These are phyloP conservation scores for Bolboschoenus planiculmis DNA, from an alignment of 176 grass and related monocot genomes.

Conservation along the genomic window DNA sequence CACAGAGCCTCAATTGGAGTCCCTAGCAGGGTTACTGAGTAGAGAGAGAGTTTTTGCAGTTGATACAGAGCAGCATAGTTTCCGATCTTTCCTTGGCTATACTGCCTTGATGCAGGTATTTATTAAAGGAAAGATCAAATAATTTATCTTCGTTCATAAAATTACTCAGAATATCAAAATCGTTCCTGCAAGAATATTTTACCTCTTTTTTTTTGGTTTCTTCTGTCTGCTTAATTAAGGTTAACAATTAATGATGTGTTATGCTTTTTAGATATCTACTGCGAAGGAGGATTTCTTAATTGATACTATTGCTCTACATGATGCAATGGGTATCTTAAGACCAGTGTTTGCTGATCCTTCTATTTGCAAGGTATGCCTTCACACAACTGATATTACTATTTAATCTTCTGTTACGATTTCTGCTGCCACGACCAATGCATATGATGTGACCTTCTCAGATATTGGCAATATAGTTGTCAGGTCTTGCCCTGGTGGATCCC, in stretches of 20 bases:
- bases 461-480: not conserved
- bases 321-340: slow-evolving; percentile 57
- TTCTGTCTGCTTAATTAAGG: not conserved
- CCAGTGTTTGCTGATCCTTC: slow-evolving; percentile 67
- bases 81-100: slow-evolving; percentile 91
- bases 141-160: not conserved
- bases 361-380: slow-evolving; percentile 61
- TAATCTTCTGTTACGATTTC: not conserved
- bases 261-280: slow-evolving; percentile 60
- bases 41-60: slow-evolving; percentile 59
- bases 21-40: slow-evolving; percentile 38
- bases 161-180: not conserved
- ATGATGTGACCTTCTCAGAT: not conserved
- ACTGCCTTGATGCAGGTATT: slow-evolving; percentile 94
- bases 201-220: not conserved
- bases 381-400: slow-evolving; percentile 18
- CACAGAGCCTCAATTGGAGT: slow-evolving; percentile 63
- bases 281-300: slow-evolving; percentile 76
- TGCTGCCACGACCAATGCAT: not conserved
- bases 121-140: not conserved
- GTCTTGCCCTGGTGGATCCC: not conserved
- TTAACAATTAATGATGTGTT: not conserved
- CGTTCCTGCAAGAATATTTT: not conserved
- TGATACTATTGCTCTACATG: slow-evolving; percentile 88
- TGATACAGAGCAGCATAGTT: slow-evolving; percentile 92